Conservation (phyloP, 129 eudicot genomes). For the Mikania micrantha region DNA sequence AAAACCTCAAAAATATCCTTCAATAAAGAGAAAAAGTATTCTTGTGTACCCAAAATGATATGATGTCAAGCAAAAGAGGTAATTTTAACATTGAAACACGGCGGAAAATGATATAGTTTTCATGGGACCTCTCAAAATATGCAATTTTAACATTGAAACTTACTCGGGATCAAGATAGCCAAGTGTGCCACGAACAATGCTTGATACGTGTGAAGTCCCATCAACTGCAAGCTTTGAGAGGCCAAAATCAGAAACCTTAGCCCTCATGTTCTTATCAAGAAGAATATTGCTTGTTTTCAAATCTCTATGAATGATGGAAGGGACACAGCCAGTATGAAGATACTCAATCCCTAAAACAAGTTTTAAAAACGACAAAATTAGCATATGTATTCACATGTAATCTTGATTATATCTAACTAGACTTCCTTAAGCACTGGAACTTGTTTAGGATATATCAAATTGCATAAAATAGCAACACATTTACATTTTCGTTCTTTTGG, state of each 20-base stretch:
- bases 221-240: slow-evolving; percentile 95
- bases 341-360: slow-evolving; percentile 82
- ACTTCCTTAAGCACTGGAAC: not conserved
- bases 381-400: not conserved
- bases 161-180: slow-evolving; percentile 99
- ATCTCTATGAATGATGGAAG: slow-evolving; percentile 91
- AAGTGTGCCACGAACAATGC: slow-evolving; percentile 97
- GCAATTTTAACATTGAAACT: slow-evolving; percentile 12
- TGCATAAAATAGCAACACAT: not conserved
- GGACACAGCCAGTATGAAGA: slow-evolving; percentile 98
- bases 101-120: not conserved
- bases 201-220: slow-evolving; percentile 93
- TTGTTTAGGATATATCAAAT: not conserved
- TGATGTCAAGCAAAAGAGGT: slow-evolving; percentile 2
- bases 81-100: not conserved
- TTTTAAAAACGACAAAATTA: not conserved
- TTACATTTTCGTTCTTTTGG: not conserved
- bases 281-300: slow-evolving; percentile 94
- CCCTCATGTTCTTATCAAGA: slow-evolving; percentile 87
- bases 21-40: not conserved
- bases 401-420: not conserved
- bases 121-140: not conserved
- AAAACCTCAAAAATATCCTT: not conserved
- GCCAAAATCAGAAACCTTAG: slow-evolving; percentile 98
- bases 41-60: not conserved